Percentiles rank a stretch among this genome's conserved stretches.
These are phyloP conservation scores for Aquilaria malaccensis DNA, from an alignment of 345 rosid genomes.

Conservation along the genomic window DNA sequence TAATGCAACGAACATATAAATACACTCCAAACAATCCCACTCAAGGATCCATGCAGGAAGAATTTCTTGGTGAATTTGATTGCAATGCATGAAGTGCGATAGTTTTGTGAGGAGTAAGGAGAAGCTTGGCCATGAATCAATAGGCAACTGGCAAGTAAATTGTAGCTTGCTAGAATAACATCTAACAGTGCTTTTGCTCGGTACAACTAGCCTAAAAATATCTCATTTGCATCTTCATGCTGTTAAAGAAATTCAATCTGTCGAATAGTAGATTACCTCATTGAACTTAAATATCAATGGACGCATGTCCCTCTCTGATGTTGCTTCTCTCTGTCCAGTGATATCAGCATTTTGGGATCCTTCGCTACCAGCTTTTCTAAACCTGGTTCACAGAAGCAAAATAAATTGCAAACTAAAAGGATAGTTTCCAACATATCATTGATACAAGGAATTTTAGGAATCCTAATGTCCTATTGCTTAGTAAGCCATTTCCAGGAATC, in stretches of 20 bases:
- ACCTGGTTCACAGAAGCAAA: slow-evolving; percentile 35
- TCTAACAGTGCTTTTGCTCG: no score
- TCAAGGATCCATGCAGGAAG: no score
- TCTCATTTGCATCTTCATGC: neutral
- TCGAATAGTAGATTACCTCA: slow-evolving; percentile 46
- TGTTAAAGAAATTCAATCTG: neutral
- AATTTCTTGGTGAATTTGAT: no score
- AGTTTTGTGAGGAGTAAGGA: no score
- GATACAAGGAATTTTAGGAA: slow-evolving; percentile 1
- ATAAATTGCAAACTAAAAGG: slow-evolving; percentile 9
- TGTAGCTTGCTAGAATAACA: no score
- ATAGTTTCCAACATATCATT: neutral
- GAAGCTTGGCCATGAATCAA: no score
- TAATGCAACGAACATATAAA: no score
- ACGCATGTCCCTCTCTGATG: slow-evolving; percentile 53
- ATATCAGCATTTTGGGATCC: slow-evolving; percentile 37
- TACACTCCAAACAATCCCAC: no score
- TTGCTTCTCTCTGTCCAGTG: slow-evolving; percentile 28
- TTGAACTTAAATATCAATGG: slow-evolving; percentile 86
- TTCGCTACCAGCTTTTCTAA: slow-evolving; percentile 43
- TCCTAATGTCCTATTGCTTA: neutral
- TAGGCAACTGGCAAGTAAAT: no score
- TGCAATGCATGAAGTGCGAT: no score
- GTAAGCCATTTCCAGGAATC: neutral
- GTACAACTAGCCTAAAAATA: neutral